Conservation (phyloP, 2,329 filamentous ascomycete genomes). For the Colletotrichum camelliae region DNA sequence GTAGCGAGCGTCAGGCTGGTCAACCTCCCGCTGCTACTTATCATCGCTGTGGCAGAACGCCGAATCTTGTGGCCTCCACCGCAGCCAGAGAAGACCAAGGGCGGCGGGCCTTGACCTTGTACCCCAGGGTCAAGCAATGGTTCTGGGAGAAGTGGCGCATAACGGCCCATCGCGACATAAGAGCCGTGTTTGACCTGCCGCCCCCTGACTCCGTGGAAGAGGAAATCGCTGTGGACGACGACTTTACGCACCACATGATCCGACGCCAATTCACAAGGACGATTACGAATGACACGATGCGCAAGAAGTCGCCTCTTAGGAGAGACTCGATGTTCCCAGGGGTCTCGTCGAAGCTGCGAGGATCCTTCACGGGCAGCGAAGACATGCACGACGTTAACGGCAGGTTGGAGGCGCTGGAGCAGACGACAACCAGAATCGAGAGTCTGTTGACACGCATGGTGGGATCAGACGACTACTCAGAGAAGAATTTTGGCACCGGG, state of each 20-base stretch:
- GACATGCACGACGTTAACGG: constrained; percentile 49
- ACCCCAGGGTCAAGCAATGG: constrained; percentile 38
- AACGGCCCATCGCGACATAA: constrained; percentile 73
- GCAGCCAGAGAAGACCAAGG: constrained; percentile 22
- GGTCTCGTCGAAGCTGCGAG: constrained; percentile 54
- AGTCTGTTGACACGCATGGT: constrained; percentile 46
- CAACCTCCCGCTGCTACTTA: constrained; percentile 76
- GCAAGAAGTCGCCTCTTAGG: constrained; percentile 42
- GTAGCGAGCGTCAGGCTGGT: constrained; percentile 76
- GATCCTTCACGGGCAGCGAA: constrained; percentile 51
- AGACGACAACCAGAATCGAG: constrained; percentile 53
- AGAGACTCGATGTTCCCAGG: constrained; percentile 64
- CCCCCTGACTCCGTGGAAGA: constrained; percentile 66
- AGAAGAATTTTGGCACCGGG: constrained; percentile 30
- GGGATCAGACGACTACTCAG: constrained; percentile 28
- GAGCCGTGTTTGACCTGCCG: constrained; percentile 74
- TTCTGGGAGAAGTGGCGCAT: constrained; percentile 75
- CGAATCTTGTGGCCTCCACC: constrained; percentile 64
- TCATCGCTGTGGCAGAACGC: constrained; percentile 75
- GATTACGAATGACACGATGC: constrained; percentile 40
- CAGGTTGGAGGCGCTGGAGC: constrained; percentile 56
- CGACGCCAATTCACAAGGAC: constrained; percentile 59
- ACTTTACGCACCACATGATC: constrained; percentile 63
- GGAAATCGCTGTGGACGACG: constrained; percentile 64
- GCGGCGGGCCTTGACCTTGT: constrained; percentile 25